Base-by-base conservation (phyloP, 768 basidiomycete species). In the Scleroderma citrinum region DNA sequence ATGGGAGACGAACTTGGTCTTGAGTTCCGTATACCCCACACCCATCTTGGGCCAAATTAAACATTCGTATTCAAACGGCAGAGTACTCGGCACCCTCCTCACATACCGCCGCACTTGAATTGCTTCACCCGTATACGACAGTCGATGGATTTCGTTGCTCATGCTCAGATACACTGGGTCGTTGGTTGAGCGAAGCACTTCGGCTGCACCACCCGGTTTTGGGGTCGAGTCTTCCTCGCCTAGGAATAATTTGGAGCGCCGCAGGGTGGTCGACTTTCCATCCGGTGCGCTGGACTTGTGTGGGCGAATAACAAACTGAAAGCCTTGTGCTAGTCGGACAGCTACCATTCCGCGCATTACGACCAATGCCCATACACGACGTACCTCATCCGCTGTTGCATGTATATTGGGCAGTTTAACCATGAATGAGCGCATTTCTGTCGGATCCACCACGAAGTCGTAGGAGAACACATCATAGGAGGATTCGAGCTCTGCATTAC, bases 331-430 rank as follows among this genome's bases (percentile, higher is more conserved):
- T 12, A 98, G 76, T 20, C 95, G 77, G 39, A 96, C 84, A 3
- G 89, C 92, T 1, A 90, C 90, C 88, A 98, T 94, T 30, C 89
- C 92, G 23, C 86, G 81, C 87, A 98, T 91, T 16, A 91, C 84
- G 2, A 76, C 79, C 20, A 88, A 65, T 0, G 87, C 89, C 84
- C 85, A 89, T 5, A 78, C 81, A 20, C 78, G 75, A 6, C 85
- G 77, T 34, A 77, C 59, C 16, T 83, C 79, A 13, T 86, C 85
- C 29, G 72, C 53, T 7, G 68, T 72, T 3, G 76, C 76, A 29
- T 68, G 62, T 17, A 69, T 50, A 34, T 68, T 68, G 0, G 83
- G 82, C 2, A 81, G 81, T 48, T 84, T 81, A 45, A 97, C 82
- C 48, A 97, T 74, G 70, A 94, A 92, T 3, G 91, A 91, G 5